Evolutionary conservation across 352 stramenopile genomes (phyloP).

Genomic region (Blastocystis sp.): DNA sequence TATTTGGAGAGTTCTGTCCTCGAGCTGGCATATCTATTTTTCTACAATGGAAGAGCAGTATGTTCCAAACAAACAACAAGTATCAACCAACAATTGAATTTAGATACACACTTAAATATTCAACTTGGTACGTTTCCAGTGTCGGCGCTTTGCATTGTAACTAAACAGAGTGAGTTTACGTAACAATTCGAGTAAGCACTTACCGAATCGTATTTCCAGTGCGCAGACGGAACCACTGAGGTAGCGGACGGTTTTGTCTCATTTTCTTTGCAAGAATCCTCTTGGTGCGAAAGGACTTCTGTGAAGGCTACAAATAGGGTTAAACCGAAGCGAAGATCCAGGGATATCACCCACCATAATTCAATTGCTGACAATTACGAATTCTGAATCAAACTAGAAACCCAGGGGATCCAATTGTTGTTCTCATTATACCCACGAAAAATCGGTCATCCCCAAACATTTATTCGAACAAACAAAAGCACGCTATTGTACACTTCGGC

Average conservation of each 20-base stretch:
- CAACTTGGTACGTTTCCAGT: conserved; percentile 99
- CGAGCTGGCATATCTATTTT: background rate
- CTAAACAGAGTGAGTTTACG: conserved; percentile 67
- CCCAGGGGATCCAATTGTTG: no score
- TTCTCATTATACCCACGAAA: no score
- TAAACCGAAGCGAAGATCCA: background rate
- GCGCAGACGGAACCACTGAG: conserved; percentile 97
- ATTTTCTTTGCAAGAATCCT: conserved; percentile 97
- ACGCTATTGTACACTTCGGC: background rate
- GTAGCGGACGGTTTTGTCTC: conserved; percentile 98
- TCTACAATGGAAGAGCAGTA: background rate
- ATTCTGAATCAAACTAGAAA: background rate
- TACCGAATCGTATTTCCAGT: conserved; percentile 97
- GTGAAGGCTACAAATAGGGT: conserved; percentile 76
- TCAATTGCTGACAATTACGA: conserved; percentile 7
- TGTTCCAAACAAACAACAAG: background rate
- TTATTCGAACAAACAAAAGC: background rate
- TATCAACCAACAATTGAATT: background rate
- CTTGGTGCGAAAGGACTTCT: conserved; percentile 99
- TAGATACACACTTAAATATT: conserved; percentile 83
- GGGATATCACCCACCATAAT: background rate
- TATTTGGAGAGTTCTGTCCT: background rate
- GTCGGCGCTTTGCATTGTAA: conserved; percentile 98
- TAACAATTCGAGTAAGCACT: background rate
- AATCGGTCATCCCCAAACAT: no score